Evolutionary conservation across 176 grass and related monocot genomes (phyloP).

Genomic region (Triticum turgidum): DNA sequence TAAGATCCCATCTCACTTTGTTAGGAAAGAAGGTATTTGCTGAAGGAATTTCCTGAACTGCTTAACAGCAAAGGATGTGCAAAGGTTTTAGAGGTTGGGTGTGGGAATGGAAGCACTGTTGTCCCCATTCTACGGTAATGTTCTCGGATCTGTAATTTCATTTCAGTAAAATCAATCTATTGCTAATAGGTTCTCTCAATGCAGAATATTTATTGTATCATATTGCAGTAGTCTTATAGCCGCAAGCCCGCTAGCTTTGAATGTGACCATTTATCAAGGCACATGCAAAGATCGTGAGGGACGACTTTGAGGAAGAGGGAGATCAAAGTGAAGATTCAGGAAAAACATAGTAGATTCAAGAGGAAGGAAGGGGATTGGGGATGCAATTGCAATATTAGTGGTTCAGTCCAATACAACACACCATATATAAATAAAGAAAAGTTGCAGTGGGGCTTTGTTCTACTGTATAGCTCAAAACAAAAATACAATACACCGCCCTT

Average conservation of each 20-base stretch:
- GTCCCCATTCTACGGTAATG: constrained; percentile 58
- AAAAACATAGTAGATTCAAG: neutral
- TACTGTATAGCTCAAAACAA: neutral
- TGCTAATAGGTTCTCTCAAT: neutral
- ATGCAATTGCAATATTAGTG: neutral
- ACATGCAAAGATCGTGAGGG: neutral
- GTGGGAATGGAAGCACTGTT: constrained; percentile 83
- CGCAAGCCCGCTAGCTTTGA: neutral
- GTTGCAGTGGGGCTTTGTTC: neutral
- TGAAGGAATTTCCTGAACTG: constrained; percentile 91
- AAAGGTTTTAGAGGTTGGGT: constrained; percentile 83
- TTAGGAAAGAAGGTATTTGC: constrained; percentile 90
- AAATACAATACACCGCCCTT: neutral
- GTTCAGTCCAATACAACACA: neutral
- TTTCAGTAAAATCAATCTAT: neutral
- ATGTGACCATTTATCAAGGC: neutral
- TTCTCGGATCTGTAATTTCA: neutral
- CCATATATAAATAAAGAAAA: neutral
- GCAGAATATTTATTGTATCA: neutral
- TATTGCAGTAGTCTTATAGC: neutral
- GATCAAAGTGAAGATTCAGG: neutral
- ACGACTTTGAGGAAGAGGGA: neutral
- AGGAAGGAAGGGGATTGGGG: neutral
- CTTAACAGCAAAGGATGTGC: constrained; percentile 30
- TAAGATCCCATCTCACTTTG: constrained; percentile 19